Evolutionary conservation across 306 rosid species (phyloP).

Genomic region (Fragaria nilgerrensis): DNA sequence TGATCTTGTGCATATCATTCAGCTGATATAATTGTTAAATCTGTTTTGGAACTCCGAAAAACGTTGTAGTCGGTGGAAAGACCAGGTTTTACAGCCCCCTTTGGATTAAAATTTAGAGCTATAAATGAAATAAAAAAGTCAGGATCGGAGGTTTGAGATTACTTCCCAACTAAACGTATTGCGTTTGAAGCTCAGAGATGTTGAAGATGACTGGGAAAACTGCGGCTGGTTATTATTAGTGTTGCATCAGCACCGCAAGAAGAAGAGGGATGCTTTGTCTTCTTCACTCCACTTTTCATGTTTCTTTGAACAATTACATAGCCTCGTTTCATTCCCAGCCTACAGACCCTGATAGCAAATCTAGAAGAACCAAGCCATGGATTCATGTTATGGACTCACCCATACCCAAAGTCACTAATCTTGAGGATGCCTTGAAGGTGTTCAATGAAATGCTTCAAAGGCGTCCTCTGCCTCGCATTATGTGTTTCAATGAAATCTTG

Average conservation of each 20-base stretch:
- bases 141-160: too few species aligned
- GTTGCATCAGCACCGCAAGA: too few species aligned
- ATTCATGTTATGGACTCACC: neutral
- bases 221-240: too few species aligned
- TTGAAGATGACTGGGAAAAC: too few species aligned
- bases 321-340: neutral
- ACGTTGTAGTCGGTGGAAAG: neutral
- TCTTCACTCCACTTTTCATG: too few species aligned
- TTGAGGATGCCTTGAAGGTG: constrained; percentile 25
- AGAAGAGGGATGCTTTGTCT: too few species aligned
- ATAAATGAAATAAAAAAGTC: too few species aligned
- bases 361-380: neutral
- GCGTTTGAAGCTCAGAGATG: too few species aligned
- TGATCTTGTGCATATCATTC: neutral
- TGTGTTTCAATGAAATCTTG: constrained; percentile 28
- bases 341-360: neutral
- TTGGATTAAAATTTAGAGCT: too few species aligned
- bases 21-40: neutral
- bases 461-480: constrained; percentile 18
- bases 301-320: too few species aligned
- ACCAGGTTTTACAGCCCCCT: neutral
- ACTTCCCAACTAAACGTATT: too few species aligned
- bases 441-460: constrained; percentile 29
- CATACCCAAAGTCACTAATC: neutral
- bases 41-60: neutral